A percentile compares a stretch with the other conserved stretches of the same genome.
Evolutionary conservation across 139 green algal genomes (phyloP).

Genomic region (Coelastrella sp.): DNA sequence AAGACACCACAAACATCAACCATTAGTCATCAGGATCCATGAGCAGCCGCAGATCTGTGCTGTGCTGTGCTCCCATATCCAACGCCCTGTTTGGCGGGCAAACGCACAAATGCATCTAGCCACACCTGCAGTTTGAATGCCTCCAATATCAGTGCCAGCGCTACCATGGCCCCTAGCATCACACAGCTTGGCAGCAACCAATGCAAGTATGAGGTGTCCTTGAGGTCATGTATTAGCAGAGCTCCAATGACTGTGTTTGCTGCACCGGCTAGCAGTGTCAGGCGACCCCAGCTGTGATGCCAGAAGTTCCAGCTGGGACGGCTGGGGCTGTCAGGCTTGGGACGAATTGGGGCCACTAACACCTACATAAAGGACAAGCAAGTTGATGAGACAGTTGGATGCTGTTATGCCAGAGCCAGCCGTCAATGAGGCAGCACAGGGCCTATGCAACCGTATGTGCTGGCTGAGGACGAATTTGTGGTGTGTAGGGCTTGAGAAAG

Average conservation of each 20-base stretch:
- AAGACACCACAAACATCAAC: too few relatives aligned
- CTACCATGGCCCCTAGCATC: neutral
- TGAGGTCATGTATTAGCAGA: constrained; percentile 32
- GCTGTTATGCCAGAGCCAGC: too few relatives aligned
- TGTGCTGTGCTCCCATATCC: neutral
- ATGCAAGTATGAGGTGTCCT: constrained; percentile 20
- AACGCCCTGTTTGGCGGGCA: neutral
- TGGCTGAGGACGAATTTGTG: too few relatives aligned
- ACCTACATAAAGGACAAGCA: neutral
- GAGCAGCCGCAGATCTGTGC: neutral
- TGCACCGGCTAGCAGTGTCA: neutral
- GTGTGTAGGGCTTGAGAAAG: neutral
- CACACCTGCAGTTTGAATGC: constrained; percentile 42
- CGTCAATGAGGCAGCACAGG: too few relatives aligned
- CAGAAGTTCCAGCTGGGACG: constrained; percentile 27
- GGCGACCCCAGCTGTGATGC: constrained; percentile 23
- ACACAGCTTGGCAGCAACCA: constrained; percentile 40
- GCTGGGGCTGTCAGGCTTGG: neutral
- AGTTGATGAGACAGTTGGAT: too few relatives aligned
- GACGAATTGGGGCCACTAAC: neutral
- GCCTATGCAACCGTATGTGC: too few relatives aligned
- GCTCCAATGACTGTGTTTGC: constrained; percentile 15
- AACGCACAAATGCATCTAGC: neutral
- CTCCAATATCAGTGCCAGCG: constrained; percentile 23
- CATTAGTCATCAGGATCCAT: too few relatives aligned